Percentiles rank a stretch among this genome's conserved stretches.
Conservation (phyloP, 2,329 filamentous ascomycete species). For the Claviceps sp. region DNA sequence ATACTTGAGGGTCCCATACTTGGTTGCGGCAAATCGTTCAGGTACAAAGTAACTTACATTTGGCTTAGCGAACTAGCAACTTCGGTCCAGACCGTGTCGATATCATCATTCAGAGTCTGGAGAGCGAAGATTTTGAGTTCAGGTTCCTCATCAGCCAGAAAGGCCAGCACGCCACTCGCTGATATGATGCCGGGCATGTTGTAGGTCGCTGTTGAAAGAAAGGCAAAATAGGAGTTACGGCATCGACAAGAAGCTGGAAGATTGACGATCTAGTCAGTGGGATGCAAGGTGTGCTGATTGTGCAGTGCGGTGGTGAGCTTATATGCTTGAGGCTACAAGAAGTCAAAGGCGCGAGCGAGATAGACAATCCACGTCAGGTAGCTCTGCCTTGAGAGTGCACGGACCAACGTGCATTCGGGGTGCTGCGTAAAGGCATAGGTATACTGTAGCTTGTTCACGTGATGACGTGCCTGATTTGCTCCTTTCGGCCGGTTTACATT, state of each 20-base stretch:
- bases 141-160: slow-evolving; percentile 85
- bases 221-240: slow-evolving; percentile 2
- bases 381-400: slow-evolving; percentile 20
- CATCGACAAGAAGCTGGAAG: not conserved
- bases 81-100: slow-evolving; percentile 95
- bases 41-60: slow-evolving; percentile 48
- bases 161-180: slow-evolving; percentile 87
- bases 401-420: slow-evolving; percentile 1
- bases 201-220: not conserved
- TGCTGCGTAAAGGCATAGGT: not conserved
- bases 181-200: slow-evolving; percentile 88
- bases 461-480: not conserved
- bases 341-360: slow-evolving; percentile 11
- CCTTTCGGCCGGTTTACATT: not conserved
- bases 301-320: not conserved
- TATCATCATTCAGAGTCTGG: slow-evolving; percentile 88
- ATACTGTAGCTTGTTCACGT: not conserved
- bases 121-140: slow-evolving; percentile 92
- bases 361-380: slow-evolving; percentile 32
- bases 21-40: not conserved
- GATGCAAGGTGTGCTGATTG: not conserved
- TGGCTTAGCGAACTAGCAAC: slow-evolving; percentile 83
- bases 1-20: not conserved
- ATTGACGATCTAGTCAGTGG: not conserved
- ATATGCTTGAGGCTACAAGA: not conserved